These are phyloP conservation scores for Escallonia herrerae DNA, from an alignment of 129 eudicot species.

Conservation along the genomic window DNA sequence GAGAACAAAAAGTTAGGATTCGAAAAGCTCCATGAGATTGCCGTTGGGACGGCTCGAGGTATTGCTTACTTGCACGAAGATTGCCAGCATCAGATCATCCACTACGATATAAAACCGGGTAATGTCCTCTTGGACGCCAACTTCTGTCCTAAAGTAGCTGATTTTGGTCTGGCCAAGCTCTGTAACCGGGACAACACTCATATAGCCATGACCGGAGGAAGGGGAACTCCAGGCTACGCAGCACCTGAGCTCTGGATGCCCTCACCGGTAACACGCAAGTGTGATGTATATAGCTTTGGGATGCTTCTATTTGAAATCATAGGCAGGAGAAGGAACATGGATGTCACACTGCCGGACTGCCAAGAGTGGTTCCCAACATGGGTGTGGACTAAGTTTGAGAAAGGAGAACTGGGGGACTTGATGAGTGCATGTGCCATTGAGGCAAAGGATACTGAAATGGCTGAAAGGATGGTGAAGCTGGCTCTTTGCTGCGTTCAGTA, in stretches of 20 bases:
- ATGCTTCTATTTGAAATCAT: conserved; percentile 27
- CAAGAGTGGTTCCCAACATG: conserved; percentile 30
- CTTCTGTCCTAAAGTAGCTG: conserved; percentile 23
- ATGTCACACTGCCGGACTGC: conserved; percentile 13
- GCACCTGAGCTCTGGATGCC: conserved; percentile 24
- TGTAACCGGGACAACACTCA: conserved; percentile 22
- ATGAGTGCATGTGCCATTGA: conserved; percentile 11
- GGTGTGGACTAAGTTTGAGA: conserved; percentile 19
- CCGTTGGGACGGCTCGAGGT: conserved; percentile 24
- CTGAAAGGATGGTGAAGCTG: conserved; percentile 11
- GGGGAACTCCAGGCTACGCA: conserved; percentile 24
- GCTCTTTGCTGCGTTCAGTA: conserved; percentile 23
- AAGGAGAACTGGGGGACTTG: conserved; percentile 9
- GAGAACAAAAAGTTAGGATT: conserved; percentile 6
- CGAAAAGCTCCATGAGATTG: conserved; percentile 12
- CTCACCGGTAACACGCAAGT: conserved; percentile 12
- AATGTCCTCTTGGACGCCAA: conserved; percentile 23
- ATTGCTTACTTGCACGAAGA: conserved; percentile 27
- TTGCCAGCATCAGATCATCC: conserved; percentile 20
- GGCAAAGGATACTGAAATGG: conserved; percentile 4
- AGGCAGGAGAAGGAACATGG: conserved; percentile 22
- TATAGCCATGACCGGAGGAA: conserved; percentile 20
- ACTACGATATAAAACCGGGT: conserved; percentile 29
- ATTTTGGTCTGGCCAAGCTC: conserved; percentile 29
- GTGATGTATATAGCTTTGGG: conserved; percentile 26